Conservation (phyloP, 1,139 yeast genomes). For the Cylindricascospora bacillispora region DNA sequence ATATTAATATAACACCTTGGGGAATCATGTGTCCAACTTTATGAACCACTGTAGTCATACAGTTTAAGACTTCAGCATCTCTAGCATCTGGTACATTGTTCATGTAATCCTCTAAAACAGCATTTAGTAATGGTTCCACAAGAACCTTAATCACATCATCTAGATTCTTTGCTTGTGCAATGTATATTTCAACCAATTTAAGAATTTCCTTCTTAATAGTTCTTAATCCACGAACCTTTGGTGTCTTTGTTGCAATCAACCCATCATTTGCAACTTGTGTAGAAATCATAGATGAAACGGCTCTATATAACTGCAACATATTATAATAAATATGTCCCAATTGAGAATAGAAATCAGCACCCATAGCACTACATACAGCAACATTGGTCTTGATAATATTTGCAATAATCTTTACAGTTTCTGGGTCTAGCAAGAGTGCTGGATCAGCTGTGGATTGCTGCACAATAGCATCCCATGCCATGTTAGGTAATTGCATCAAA, state of each 20-base stretch:
- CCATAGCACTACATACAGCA: slow-evolving; percentile 84
- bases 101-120: slow-evolving; percentile 83
- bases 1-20: slow-evolving; percentile 74
- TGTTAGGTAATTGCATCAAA: slow-evolving; percentile 81
- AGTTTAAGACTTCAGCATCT: slow-evolving; percentile 92
- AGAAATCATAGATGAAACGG: slow-evolving; percentile 84
- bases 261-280: slow-evolving; percentile 71
- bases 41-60: slow-evolving; percentile 81
- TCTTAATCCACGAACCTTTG: slow-evolving; percentile 87
- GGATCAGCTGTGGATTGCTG: slow-evolving; percentile 85
- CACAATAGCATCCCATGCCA: slow-evolving; percentile 88
- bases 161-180: slow-evolving; percentile 65
- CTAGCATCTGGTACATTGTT: slow-evolving; percentile 90
- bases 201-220: slow-evolving; percentile 92
- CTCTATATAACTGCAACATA: slow-evolving; percentile 79
- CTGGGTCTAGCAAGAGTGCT: slow-evolving; percentile 67
- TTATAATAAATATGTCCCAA: slow-evolving; percentile 77
- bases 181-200: slow-evolving; percentile 78
- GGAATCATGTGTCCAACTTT: slow-evolving; percentile 85
- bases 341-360: slow-evolving; percentile 85
- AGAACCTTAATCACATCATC: slow-evolving; percentile 78
- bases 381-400: slow-evolving; percentile 91
- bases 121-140: slow-evolving; percentile 70
- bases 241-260: slow-evolving; percentile 83
- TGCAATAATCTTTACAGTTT: slow-evolving; percentile 83